phyloP scores from a whole-genome alignment of 1,139 yeast genomes.

The Pichia sp. region DNA sequence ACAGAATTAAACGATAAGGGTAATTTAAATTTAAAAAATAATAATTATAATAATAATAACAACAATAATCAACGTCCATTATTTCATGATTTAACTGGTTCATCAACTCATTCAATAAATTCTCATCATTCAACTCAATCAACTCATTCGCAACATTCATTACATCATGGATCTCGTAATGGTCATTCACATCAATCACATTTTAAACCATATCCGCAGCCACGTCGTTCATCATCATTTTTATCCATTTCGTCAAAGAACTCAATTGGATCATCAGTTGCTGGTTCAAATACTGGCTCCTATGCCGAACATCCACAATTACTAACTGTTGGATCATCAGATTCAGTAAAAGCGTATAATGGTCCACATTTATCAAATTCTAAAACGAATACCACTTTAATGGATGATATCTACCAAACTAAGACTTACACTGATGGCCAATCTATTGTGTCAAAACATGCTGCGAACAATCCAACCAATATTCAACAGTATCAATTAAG shows the following conservation, averaged over 20 bases:
- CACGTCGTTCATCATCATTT: constrained; percentile 27
- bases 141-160: constrained; percentile 10
- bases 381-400: constrained; percentile 28
- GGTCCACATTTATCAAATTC: constrained; percentile 27
- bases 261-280: constrained; percentile 20
- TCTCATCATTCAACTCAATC: constrained; percentile 2
- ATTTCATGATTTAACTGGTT: constrained; percentile 22
- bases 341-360: constrained; percentile 15
- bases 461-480: not conserved
- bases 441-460: constrained; percentile 4
- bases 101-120: constrained; percentile 22
- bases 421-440: constrained; percentile 26
- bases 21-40: too few species aligned
- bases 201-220: constrained; percentile 27
- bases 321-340: constrained; percentile 21
- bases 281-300: constrained; percentile 15
- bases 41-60: not conserved
- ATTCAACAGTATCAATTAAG: not conserved
- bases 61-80: constrained; percentile 3
- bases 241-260: constrained; percentile 26
- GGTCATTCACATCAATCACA: constrained; percentile 24
- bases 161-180: constrained; percentile 19
- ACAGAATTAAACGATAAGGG: too few species aligned
- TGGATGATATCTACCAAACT: constrained; percentile 29
- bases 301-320: constrained; percentile 25